Evolutionary conservation across 2,329 filamentous ascomycete genomes (phyloP).

Genomic region (Arachnomyces sp.): DNA sequence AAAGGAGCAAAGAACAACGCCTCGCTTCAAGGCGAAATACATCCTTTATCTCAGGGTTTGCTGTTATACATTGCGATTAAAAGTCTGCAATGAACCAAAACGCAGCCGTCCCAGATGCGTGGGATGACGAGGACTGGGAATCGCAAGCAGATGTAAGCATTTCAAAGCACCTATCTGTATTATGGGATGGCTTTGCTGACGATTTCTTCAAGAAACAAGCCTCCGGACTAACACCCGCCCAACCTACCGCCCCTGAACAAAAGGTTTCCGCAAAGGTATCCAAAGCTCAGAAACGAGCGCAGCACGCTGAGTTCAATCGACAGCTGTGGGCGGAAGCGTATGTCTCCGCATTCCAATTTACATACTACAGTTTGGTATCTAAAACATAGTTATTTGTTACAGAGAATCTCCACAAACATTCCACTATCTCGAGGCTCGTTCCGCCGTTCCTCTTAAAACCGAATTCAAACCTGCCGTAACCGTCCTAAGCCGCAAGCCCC

Average conservation of each 20-base stretch:
- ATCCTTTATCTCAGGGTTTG: neutral
- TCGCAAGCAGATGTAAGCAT: slow-evolving; percentile 59
- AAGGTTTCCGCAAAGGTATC: slow-evolving; percentile 50
- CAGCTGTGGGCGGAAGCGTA: slow-evolving; percentile 88
- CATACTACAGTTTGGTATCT: neutral
- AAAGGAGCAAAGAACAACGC: too few species aligned
- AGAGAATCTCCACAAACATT: slow-evolving; percentile 69
- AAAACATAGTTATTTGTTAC: slow-evolving; percentile 6
- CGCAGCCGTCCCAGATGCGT: slow-evolving; percentile 63
- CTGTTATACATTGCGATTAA: neutral
- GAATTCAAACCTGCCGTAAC: slow-evolving; percentile 77
- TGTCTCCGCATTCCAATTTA: slow-evolving; percentile 5
- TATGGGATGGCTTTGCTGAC: slow-evolving; percentile 15
- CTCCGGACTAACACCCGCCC: slow-evolving; percentile 30
- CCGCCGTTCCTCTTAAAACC: slow-evolving; percentile 55
- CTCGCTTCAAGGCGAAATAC: too few species aligned
- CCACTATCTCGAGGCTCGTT: slow-evolving; percentile 64
- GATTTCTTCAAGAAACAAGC: slow-evolving; percentile 33
- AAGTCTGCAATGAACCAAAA: slow-evolving; percentile 32
- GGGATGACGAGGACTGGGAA: slow-evolving; percentile 84
- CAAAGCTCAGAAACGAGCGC: slow-evolving; percentile 69
- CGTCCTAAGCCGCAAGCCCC: slow-evolving; percentile 76
- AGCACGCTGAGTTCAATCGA: slow-evolving; percentile 75
- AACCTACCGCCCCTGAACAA: slow-evolving; percentile 24
- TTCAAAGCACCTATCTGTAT: slow-evolving; percentile 2